phyloP scores from a whole-genome alignment of 306 rosid species.

The Sesbania bispinosa region DNA sequence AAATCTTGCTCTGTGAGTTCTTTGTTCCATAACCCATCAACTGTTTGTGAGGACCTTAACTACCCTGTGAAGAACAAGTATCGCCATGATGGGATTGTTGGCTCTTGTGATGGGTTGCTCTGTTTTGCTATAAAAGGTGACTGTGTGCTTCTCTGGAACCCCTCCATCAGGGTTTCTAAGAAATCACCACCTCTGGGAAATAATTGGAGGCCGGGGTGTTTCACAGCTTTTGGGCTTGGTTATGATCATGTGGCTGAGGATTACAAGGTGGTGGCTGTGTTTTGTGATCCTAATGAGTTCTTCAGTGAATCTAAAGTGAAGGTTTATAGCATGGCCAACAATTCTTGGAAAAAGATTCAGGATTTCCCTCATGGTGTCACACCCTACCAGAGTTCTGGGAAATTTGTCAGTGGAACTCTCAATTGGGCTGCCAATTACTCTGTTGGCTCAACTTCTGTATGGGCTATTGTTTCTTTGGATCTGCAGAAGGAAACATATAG shows the following conservation, averaged over 20 bases:
- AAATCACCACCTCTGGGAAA: constrained; percentile 48
- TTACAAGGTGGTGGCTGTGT: constrained; percentile 50
- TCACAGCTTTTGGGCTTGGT: constrained; percentile 49
- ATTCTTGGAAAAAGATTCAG: constrained; percentile 45
- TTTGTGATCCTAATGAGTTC: constrained; percentile 37
- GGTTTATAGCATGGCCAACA: constrained; percentile 31
- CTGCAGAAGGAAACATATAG: constrained; percentile 36
- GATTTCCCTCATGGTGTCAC: constrained; percentile 39
- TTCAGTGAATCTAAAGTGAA: constrained; percentile 40
- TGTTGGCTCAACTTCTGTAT: constrained; percentile 24
- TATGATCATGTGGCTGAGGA: constrained; percentile 41
- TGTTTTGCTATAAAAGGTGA: constrained; percentile 50
- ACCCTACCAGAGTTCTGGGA: constrained; percentile 39
- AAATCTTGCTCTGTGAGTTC: constrained; percentile 38
- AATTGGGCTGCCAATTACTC: constrained; percentile 36
- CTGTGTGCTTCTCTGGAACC: constrained; percentile 54
- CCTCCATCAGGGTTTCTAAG: constrained; percentile 38
- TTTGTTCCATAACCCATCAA: constrained; percentile 23
- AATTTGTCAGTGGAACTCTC: constrained; percentile 44
- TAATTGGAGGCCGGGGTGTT: constrained; percentile 53
- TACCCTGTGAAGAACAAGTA: constrained; percentile 47
- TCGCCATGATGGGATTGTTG: constrained; percentile 47
- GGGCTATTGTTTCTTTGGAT: constrained; percentile 45
- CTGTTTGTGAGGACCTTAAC: constrained; percentile 29
- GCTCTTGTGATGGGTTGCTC: constrained; percentile 46